Evolutionary conservation across 768 basidiomycete species (phyloP), one percentile per base, ranked within the genome.

Genomic region (Termitomyces sp.): DNA sequence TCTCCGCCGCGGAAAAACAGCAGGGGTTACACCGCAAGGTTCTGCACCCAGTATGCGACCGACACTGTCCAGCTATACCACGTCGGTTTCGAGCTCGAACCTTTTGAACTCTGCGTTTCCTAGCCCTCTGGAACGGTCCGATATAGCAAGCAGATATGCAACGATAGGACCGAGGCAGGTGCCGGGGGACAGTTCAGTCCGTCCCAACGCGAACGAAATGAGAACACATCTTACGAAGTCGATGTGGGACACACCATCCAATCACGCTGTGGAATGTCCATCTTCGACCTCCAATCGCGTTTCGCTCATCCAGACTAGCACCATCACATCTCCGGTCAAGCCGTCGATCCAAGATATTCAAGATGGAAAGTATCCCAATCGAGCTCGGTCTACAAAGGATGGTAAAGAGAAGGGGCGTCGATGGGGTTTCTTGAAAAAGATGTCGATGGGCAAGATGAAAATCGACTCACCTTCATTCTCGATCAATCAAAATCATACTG

Each of bases 371-470:
- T 41, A 60, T 44, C 49, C 62, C 10, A 55, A 56, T 20, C 66
- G 68, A 14, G 51, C 61, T n/a, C 66, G 67, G 49, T 60, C 66
- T 48, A 16, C 58, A 24, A 72, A 71, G 56, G 76, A 76, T 32
- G 71, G 69, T 43, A 82, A 83, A 64, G 84, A 87, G 64, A 88
- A 90, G 70, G 74, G 75, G 40, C 85, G 86, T 54, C 86, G 91
- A 56, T 96, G 95, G 94, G 94, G 94, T 3, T 96, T 98, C 75
- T 76, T 98, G 58, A 93, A 94, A 76, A 98, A 98, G 75, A 97
- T 98, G 94, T 96, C 94, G 6, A 96, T 95, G 92, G 88, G 93
- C 14, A 92, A 90, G 71, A 88, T 96, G 76, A 85, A 84, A 65
- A 62, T 74, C n/a, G 90, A 92, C 48, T 71, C 79, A 16, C 79